phyloP scores from a whole-genome alignment of 1,284 basidiomycete genomes.

The Irpex sp. region DNA sequence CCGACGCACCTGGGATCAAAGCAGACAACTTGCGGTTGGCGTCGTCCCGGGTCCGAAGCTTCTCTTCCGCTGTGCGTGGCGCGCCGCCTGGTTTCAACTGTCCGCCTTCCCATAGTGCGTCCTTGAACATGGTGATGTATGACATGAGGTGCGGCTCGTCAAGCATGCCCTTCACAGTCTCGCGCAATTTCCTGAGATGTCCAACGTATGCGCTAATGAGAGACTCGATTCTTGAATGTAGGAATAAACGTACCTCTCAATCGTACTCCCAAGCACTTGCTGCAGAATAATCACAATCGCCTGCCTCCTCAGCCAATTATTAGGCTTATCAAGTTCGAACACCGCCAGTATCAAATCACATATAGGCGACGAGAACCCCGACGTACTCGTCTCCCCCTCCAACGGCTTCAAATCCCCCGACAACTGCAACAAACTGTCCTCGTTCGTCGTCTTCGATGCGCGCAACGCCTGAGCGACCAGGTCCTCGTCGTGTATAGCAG shows the following conservation, averaged over 20 bases:
- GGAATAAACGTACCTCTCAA: conserved; percentile 69
- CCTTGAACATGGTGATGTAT: conserved; percentile 64
- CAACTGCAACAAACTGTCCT: conserved; percentile 65
- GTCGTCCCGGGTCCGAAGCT: conserved; percentile 73
- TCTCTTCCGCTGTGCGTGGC: conserved; percentile 79
- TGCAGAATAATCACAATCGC: conserved; percentile 96
- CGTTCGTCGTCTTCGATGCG: conserved; percentile 57
- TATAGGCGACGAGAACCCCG: conserved; percentile 88
- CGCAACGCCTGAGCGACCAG: conserved; percentile 75
- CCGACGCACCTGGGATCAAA: conserved; percentile 77
- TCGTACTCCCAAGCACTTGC: conserved; percentile 92
- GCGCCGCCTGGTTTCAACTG: conserved; percentile 55
- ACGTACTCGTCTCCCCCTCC: conserved; percentile 83
- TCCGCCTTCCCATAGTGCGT: conserved; percentile 82
- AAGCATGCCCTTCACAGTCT: conserved; percentile 61
- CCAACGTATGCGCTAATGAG: neutral
- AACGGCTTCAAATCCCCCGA: conserved; percentile 73
- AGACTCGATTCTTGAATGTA: neutral
- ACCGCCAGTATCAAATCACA: conserved; percentile 91
- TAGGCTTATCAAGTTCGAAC: conserved; percentile 92
- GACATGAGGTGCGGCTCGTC: conserved; percentile 68
- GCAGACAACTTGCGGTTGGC: conserved; percentile 86
- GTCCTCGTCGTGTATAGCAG: conserved; percentile 79
- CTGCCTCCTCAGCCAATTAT: conserved; percentile 95
- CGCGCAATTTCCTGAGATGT: conserved; percentile 84